phyloP scores from a whole-genome alignment of 371 early-diverging fungal genomes.

The Lichtheimia ornata region DNA sequence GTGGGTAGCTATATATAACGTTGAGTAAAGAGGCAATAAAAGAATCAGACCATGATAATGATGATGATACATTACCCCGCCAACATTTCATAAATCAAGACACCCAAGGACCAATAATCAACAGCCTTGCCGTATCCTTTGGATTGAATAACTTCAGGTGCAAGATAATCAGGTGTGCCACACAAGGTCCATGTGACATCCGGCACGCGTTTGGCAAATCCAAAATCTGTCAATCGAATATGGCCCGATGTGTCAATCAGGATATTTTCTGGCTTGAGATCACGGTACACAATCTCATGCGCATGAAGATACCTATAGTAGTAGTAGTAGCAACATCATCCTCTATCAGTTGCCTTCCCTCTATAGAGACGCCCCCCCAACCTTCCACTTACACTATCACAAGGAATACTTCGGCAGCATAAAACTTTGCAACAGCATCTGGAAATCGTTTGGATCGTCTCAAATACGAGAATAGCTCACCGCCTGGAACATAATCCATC shows the following conservation, averaged over 20 bases:
- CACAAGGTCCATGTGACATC: slow-evolving; percentile 91
- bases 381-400: slow-evolving; percentile 58
- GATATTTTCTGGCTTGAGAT: slow-evolving; percentile 93
- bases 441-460: slow-evolving; percentile 72
- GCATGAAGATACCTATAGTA: slow-evolving; percentile 73
- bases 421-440: slow-evolving; percentile 86
- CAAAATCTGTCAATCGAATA: slow-evolving; percentile 98
- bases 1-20: slow-evolving; percentile 62
- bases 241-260: slow-evolving; percentile 87
- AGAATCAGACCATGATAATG: neutral
- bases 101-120: slow-evolving; percentile 98
- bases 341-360: no score
- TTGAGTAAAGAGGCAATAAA: neutral
- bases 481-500: slow-evolving; percentile 95
- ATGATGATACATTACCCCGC: slow-evolving; percentile 60
- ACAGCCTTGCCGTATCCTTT: slow-evolving; percentile 95
- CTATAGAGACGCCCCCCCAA: no score
- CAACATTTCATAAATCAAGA: slow-evolving; percentile 93
- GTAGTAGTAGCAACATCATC: no score
- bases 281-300: slow-evolving; percentile 88
- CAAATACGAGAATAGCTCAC: slow-evolving; percentile 88
- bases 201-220: slow-evolving; percentile 94
- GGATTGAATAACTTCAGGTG: slow-evolving; percentile 96
- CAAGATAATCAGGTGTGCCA: slow-evolving; percentile 97
- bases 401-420: slow-evolving; percentile 72